Base-by-base conservation (phyloP, 2,329 filamentous ascomycete species). In the Pseudopithomyces maydicus region DNA sequence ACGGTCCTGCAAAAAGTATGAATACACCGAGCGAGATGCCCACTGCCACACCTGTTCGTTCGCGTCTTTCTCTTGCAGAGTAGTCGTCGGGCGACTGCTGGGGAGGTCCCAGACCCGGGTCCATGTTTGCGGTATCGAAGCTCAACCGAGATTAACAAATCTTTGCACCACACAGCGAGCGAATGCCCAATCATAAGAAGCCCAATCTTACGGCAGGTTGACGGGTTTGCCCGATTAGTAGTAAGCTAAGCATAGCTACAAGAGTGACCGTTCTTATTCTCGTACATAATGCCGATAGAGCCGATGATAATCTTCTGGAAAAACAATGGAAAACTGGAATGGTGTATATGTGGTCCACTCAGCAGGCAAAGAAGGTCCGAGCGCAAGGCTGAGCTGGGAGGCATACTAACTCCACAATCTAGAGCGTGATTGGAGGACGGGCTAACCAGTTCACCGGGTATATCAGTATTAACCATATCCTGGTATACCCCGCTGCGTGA, bases 311-410 rank as follows among this genome's bases (percentile, higher is more conserved):
- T 15, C 41, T 45, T 19, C 17, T 38, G 17, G 29, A 19, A 45
- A 10, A 26, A 6, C 20, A 20, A 29, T 42, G n/a, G 41, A 52
- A 23, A 33, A 22, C 2, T 23, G 26, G n/a, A 47, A 23, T 47
- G 35, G 32, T 47, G 32, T 47, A 45, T 54, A 22, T 36, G 36
- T 47, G 19, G 52, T 47, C 7, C 4, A 41, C 22, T 39, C 17
- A 20, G 23, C 14, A 45, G 29, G 29, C 20, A 47, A 47, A 10
- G 33, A 20, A 39, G 23, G 32, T 26, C 52, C 22, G 33, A 23
- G 52, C 52, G 43, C 43, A 52, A 52, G 52, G 52, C 33, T 42
- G 43, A 42, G 43, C 41, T 14, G 33, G 52, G 43, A 54, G 52
- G 52, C 52, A 54, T 54, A 54, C 52, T 35, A 33, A 44, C 19